Percentiles rank a stretch among this genome's conserved stretches.
phyloP scores from a whole-genome alignment of 192 early-diverging fungal genomes.

The Gaertneriomyces sp. region DNA sequence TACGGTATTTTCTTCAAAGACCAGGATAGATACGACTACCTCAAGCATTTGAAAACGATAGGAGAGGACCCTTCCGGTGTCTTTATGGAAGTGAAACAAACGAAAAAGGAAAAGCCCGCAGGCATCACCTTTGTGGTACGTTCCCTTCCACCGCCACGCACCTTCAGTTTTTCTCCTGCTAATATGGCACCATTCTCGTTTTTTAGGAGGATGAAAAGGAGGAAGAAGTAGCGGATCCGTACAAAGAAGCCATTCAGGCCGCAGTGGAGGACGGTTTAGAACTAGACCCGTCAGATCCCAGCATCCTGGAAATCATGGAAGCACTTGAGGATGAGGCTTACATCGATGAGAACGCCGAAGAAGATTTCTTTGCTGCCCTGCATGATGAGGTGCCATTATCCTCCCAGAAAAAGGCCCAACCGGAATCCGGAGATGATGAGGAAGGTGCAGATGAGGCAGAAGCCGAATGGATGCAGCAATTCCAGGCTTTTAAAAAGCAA shows the following conservation, averaged over 20 bases:
- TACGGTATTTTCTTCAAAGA: constrained; percentile 92
- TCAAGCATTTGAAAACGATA: constrained; percentile 83
- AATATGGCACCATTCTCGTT: neutral
- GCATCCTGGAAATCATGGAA: constrained; percentile 83
- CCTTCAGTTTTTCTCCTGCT: neutral
- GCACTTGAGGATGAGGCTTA: constrained; percentile 92
- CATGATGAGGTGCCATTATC: constrained; percentile 64
- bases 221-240: constrained; percentile 15
- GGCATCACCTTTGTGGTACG: constrained; percentile 41
- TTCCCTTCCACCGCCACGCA: neutral
- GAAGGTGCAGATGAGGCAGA: constrained; percentile 47
- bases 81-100: constrained; percentile 64
- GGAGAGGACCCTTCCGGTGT: constrained; percentile 73
- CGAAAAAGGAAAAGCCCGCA: constrained; percentile 50
- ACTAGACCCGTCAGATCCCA: neutral
- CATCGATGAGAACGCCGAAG: constrained; percentile 74
- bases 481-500: constrained; percentile 20
- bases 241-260: constrained; percentile 4
- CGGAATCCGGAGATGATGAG: constrained; percentile 40
- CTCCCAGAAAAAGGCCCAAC: constrained; percentile 42
- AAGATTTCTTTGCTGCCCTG: constrained; percentile 78
- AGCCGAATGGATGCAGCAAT: constrained; percentile 38
- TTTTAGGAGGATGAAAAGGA: constrained; percentile 36
- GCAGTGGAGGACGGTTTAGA: constrained; percentile 27
- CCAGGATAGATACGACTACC: constrained; percentile 79